Evolutionary conservation across 352 stramenopile species (phyloP).

Genomic region (Phytophthora gonapodyides): DNA sequence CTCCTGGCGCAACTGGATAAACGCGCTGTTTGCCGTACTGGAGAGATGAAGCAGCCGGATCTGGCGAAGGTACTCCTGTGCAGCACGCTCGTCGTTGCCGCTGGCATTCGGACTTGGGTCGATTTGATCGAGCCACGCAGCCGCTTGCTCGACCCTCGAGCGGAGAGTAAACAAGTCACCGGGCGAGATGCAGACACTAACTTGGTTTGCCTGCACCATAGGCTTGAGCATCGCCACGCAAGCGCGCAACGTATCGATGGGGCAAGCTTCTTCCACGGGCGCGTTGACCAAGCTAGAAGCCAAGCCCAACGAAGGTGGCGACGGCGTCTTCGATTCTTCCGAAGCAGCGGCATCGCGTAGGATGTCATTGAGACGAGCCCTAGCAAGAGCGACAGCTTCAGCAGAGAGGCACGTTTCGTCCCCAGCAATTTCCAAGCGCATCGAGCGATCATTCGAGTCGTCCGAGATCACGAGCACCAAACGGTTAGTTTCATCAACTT

Average conservation of each 20-base stretch:
- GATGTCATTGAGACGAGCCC: constrained; percentile 14
- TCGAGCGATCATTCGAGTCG: constrained; percentile 26
- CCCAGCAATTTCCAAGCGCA: constrained; percentile 16
- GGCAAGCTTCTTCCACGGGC: background rate
- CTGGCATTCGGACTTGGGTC: constrained; percentile 4
- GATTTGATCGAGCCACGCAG: constrained; percentile 27
- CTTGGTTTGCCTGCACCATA: constrained; percentile 22
- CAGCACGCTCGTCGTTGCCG: background rate
- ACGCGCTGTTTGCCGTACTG: constrained; percentile 25
- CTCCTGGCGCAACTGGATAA: constrained; percentile 23
- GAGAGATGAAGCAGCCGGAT: constrained; percentile 27
- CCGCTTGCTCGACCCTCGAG: constrained; percentile 22
- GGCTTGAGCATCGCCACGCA: constrained; percentile 19
- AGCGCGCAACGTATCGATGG: constrained; percentile 19
- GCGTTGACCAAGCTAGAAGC: background rate
- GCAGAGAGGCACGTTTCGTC: constrained; percentile 39
- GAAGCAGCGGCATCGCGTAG: background rate
- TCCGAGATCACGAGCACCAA: constrained; percentile 35
- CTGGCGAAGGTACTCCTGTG: constrained; percentile 24
- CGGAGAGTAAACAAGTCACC: constrained; percentile 28
- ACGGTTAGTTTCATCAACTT: constrained; percentile 23
- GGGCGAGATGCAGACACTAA: constrained; percentile 27
- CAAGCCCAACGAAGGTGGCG: background rate
- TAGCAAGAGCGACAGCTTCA: constrained; percentile 31
- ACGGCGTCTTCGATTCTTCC: background rate